Conservation (phyloP, 148 eudicot genomes). For the Chenopodium formosanum region DNA sequence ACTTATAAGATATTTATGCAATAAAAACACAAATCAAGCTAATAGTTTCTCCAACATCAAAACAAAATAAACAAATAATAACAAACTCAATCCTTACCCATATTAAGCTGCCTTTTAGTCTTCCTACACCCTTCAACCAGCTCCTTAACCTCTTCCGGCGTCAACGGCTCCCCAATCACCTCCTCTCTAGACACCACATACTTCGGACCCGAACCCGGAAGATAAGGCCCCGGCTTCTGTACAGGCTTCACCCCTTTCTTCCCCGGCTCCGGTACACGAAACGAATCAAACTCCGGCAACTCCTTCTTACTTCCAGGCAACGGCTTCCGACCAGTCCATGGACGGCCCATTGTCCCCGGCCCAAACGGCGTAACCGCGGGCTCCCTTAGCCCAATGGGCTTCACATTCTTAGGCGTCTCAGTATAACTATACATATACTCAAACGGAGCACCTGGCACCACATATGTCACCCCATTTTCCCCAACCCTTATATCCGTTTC, state of each 20-base stretch:
- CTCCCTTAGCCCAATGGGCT: slow-evolving; percentile 71
- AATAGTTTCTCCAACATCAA: no score
- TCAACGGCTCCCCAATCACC: slow-evolving; percentile 80
- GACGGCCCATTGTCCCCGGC: slow-evolving; percentile 69
- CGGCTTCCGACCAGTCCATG: slow-evolving; percentile 93
- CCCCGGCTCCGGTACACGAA: slow-evolving; percentile 54
- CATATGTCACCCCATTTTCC: slow-evolving; percentile 66
- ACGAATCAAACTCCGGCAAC: slow-evolving; percentile 78
- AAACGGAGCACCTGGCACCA: slow-evolving; percentile 78
- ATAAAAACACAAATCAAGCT: neutral
- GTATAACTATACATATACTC: slow-evolving; percentile 89
- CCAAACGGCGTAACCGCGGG: slow-evolving; percentile 84
- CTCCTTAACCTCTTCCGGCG: slow-evolving; percentile 55
- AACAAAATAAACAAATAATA: neutral
- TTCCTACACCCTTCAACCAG: slow-evolving; percentile 57
- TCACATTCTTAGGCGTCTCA: slow-evolving; percentile 71
- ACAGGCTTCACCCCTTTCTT: slow-evolving; percentile 96
- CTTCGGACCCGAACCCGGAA: slow-evolving; percentile 83
- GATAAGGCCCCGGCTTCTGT: slow-evolving; percentile 88
- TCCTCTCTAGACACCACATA: slow-evolving; percentile 76
- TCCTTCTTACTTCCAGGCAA: slow-evolving; percentile 67
- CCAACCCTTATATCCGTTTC: slow-evolving; percentile 40
- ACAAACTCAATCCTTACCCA: slow-evolving; percentile 55
- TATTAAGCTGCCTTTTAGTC: slow-evolving; percentile 70
- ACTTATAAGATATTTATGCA: neutral